These are phyloP conservation scores for Chlorella sorokiniana DNA, from an alignment of 139 green algal species.

Conservation along the genomic window DNA sequence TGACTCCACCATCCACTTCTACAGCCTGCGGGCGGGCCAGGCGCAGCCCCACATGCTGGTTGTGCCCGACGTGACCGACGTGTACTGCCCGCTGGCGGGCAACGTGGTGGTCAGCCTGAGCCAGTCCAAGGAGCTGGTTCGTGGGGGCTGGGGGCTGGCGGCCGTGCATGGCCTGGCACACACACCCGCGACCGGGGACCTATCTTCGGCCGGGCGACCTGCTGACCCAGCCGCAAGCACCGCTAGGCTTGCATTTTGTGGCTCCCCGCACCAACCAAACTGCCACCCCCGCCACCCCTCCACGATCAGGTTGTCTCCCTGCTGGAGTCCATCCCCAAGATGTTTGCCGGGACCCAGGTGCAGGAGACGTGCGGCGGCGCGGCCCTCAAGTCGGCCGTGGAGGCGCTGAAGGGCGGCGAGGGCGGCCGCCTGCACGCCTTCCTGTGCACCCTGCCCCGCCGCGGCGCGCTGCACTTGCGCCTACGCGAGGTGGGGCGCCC, in stretches of 20 bases:
- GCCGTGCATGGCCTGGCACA: neutral
- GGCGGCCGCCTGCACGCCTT: conserved; percentile 88
- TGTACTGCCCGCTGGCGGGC: conserved; percentile 48
- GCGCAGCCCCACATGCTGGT: conserved; percentile 78
- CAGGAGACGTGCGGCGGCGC: conserved; percentile 63
- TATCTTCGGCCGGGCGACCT: no score
- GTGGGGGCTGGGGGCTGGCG: neutral
- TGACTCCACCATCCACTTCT: conserved; percentile 87
- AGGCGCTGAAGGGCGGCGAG: conserved; percentile 63
- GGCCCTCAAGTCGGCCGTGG: conserved; percentile 68
- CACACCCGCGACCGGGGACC: neutral
- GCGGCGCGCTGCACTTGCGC: conserved; percentile 64
- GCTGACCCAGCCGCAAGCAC: no score
- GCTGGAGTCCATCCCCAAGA: conserved; percentile 72
- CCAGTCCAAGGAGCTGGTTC: conserved; percentile 31
- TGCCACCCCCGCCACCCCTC: neutral
- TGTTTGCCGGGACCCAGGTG: conserved; percentile 55
- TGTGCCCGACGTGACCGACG: conserved; percentile 72
- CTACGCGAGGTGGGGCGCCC: conserved; percentile 44
- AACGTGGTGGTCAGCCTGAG: conserved; percentile 54
- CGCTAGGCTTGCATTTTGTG: no score
- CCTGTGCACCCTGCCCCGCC: conserved; percentile 64
- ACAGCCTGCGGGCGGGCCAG: conserved; percentile 52
- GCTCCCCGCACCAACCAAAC: neutral
- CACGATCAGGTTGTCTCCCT: conserved; percentile 46